Evolutionary conservation across 2,329 filamentous ascomycete genomes (phyloP).

Genomic region (Hypoxylon sp.): DNA sequence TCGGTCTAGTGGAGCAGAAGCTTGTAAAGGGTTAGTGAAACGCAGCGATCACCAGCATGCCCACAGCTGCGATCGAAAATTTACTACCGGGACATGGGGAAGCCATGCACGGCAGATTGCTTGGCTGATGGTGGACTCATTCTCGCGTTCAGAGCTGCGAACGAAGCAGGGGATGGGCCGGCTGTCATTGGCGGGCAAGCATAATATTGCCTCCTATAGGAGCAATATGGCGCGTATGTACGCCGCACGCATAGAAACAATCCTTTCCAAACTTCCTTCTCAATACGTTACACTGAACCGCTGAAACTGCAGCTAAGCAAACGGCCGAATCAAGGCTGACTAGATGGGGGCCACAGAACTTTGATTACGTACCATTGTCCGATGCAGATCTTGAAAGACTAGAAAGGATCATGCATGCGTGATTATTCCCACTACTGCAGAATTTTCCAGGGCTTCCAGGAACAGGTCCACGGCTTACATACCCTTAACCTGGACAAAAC

Average conservation of each 20-base stretch:
- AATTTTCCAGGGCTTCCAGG: constrained; percentile 8
- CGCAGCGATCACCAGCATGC: constrained; percentile 17
- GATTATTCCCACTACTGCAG: constrained; percentile 21
- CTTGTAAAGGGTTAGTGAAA: constrained; percentile 10
- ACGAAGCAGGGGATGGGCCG: constrained; percentile 1
- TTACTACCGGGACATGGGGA: constrained; percentile 13
- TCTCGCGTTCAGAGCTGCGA: constrained; percentile 10
- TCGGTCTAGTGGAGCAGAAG: constrained; percentile 14
- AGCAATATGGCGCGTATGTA: constrained; percentile 7
- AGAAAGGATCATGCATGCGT: constrained; percentile 27
- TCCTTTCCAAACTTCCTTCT: constrained; percentile 20
- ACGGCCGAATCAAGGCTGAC: constrained; percentile 3
- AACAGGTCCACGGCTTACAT: not conserved
- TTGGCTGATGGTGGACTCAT: constrained; percentile 14
- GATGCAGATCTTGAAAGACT: constrained; percentile 18
- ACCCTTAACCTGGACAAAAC: not conserved
- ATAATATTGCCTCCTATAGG: constrained; percentile 16
- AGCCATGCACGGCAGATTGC: constrained; percentile 23
- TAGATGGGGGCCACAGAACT: constrained; percentile 15
- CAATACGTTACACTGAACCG: constrained; percentile 30
- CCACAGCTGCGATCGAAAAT: constrained; percentile 27
- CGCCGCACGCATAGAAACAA: constrained; percentile 5
- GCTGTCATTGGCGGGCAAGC: constrained; percentile 4
- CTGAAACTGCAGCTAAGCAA: constrained; percentile 10
- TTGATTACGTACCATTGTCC: constrained; percentile 24